Evolutionary conservation across 2,329 filamentous ascomycete species (phyloP), one percentile per base, ranked within the genome.

Genomic region (Colletotrichum sp.): DNA sequence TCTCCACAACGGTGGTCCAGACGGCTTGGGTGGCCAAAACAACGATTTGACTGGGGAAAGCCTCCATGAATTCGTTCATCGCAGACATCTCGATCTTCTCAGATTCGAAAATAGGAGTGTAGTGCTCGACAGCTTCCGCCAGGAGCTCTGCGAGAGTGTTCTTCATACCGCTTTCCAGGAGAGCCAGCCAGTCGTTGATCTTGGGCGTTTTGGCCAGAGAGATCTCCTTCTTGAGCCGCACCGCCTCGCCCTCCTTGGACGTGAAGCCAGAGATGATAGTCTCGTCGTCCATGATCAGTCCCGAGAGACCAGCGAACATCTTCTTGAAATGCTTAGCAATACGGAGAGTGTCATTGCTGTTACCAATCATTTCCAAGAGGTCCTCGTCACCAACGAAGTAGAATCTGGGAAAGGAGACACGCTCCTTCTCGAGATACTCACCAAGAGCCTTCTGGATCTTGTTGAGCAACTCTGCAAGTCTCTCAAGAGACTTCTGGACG

Each of bases 311-410:
- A 77, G 97, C 97, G 88, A 99, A 99, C 97, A 99, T 99, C 89
- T 99, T 99, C 84, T 98, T 96, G 88, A 99, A 96, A 87, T 99
- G 97, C 84, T 99, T 99, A 55, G 97, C 95, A 79, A 99, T 97
- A 70, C 97, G 96, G 76, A 97, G 87, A 12, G 96, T 98, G 81
- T 99, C 97, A 81, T 98, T 98, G 86, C 96, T 98, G 84, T 99
- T 99, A 82, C 97, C 97, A 78, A 99, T 99, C 86, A 99, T 99
- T 84, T 99, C 97, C 28, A 99, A 90, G 73, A 99, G 88, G 85
- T 99, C 97, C 82, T 99, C 97, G 81, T 99, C 97, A 84, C 97
- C 97, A 72, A 99, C 97, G 80, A 99, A 99, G 87, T 99, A 99
- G 88, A 99, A 99, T 74, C 97, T 93, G 59, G 97, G 97, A 87